These are phyloP conservation scores for Dryas drummondii DNA, from an alignment of 306 rosid genomes.

Conservation along the genomic window DNA sequence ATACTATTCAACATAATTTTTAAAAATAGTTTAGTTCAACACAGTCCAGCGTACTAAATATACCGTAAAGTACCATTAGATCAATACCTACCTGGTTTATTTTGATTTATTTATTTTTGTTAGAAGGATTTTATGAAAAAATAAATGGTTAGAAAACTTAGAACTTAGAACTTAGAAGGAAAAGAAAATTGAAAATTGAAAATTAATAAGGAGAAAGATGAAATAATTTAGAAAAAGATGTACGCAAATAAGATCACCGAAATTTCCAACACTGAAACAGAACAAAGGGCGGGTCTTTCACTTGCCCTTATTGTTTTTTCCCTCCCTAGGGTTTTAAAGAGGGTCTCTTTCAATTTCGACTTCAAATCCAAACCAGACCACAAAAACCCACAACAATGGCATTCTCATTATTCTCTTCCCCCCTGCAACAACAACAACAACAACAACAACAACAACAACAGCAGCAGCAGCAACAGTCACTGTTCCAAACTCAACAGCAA, in stretches of 20 bases:
- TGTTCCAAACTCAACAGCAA: conserved; percentile 54
- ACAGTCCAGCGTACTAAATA: too few relatives aligned
- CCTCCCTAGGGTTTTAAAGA: conserved; percentile 71
- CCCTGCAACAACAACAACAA: conserved; percentile 42
- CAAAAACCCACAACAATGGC: conserved; percentile 48
- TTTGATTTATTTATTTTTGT: too few relatives aligned
- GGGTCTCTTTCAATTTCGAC: conserved; percentile 26
- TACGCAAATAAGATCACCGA: background rate
- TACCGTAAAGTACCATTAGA: too few relatives aligned
- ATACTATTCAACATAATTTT: too few relatives aligned
- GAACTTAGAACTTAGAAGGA: too few relatives aligned
- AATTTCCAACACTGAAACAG: background rate
- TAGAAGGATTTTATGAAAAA: too few relatives aligned
- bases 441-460: conserved; percentile 36
- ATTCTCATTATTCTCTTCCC: conserved; percentile 68
- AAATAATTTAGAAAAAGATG: background rate
- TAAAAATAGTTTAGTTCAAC: too few relatives aligned
- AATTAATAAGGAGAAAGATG: background rate
- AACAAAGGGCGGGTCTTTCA: conserved; percentile 16
- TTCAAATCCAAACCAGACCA: conserved; percentile 7
- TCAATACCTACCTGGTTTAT: too few relatives aligned
- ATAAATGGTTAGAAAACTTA: too few relatives aligned
- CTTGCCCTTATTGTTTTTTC: conserved; percentile 16
- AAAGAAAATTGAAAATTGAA: too few relatives aligned
- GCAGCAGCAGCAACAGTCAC: conserved; percentile 40